Evolutionary conservation across 768 basidiomycete species (phyloP).

Genomic region (Thelephora aurantiotincta): DNA sequence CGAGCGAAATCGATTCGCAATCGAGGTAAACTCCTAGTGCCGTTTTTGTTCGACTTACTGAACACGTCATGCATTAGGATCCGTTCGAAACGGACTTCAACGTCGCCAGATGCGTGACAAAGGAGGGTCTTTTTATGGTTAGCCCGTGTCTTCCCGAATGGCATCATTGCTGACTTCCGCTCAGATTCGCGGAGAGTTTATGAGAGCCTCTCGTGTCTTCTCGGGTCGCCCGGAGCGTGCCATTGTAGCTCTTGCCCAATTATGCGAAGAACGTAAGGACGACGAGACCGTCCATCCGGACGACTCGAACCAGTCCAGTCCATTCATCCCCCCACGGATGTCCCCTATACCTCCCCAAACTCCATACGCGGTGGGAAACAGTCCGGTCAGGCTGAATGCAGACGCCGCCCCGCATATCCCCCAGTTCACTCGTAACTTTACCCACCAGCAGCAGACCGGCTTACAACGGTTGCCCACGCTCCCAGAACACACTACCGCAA

Average conservation of each 20-base stretch:
- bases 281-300: conserved; percentile 34
- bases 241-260: conserved; percentile 67
- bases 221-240: conserved; percentile 69
- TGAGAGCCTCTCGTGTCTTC: conserved; percentile 86
- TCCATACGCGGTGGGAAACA: conserved; percentile 54
- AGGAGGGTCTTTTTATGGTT: conserved; percentile 91
- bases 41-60: background rate
- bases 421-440: background rate
- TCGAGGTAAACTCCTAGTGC: conserved; percentile 48
- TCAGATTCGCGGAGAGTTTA: conserved; percentile 96
- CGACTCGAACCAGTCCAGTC: conserved; percentile 30
- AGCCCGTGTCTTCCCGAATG: conserved; percentile 11
- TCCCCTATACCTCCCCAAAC: conserved; percentile 46
- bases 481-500: background rate
- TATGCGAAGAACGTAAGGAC: conserved; percentile 81
- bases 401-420: background rate
- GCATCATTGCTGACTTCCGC: background rate
- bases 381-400: conserved; percentile 28
- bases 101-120: conserved; percentile 91
- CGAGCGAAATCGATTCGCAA: conserved; percentile 90
- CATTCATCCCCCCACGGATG: conserved; percentile 30
- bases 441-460: background rate
- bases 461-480: background rate
- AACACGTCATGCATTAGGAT: conserved; percentile 38
- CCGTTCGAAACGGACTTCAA: conserved; percentile 97